phyloP scores from a whole-genome alignment of 331 rosid species.

The Quercus lobata region DNA sequence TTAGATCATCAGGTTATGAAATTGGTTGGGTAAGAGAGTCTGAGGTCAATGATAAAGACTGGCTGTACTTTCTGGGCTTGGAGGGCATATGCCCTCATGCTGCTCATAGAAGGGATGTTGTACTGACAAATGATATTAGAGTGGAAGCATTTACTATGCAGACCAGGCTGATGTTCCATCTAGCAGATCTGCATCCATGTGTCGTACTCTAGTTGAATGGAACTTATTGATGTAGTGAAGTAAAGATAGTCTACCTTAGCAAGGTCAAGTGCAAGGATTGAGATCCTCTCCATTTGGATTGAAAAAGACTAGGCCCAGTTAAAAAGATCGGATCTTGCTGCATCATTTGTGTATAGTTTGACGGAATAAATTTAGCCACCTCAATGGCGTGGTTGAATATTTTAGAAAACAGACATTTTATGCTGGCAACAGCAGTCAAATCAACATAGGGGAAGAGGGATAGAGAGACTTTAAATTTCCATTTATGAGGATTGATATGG shows the following conservation, averaged over 20 bases:
- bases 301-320: neutral
- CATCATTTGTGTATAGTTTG: neutral
- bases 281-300: neutral
- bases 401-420: neutral
- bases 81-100: neutral
- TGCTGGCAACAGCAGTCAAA: neutral
- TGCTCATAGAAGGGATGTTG: neutral
- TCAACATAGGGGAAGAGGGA: neutral
- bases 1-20: neutral
- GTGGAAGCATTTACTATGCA: neutral
- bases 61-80: neutral
- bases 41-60: neutral
- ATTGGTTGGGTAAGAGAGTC: too few relatives aligned
- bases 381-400: neutral
- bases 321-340: neutral
- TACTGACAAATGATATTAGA: neutral
- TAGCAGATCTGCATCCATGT: neutral
- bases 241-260: neutral
- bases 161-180: neutral
- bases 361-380: too few relatives aligned
- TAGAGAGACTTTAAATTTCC: neutral
- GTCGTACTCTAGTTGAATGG: neutral
- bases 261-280: neutral
- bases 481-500: too few relatives aligned
- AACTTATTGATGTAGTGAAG: neutral